Evolutionary conservation across 75 land plant species (phyloP), one percentile per base, ranked within the genome.

Genomic region (Adiantum capillusveneris): DNA sequence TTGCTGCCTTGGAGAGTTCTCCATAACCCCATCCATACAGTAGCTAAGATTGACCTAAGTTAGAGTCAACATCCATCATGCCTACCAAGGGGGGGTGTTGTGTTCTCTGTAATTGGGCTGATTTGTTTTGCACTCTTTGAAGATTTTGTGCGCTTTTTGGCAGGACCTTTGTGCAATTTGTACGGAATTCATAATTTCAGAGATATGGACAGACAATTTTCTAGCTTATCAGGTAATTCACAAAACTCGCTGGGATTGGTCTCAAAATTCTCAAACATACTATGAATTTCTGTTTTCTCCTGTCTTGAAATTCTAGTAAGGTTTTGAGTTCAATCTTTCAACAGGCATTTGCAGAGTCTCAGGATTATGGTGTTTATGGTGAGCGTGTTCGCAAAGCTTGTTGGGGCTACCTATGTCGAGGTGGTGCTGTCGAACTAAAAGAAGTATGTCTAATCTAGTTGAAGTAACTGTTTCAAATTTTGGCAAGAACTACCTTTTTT

Each of bases 331-430:
- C 37, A 34, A 34, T 9, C 58, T 19, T 9, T 28, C 5, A 42
- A 60, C 56, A 90, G 96, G 76, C 87, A 0, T 93, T 93, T 76
- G 98, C 98, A 11, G 95, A 88, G 66, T 85, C 75, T 58, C 98
- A 93, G 50, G 98, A 93, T 67, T 93, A 93, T 78, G 98, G 98
- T 25, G 66, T 83, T 29, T 80, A 93, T 77, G 98, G 98, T 14
- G 95, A 93, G 44, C 84, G 95, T 44, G 95, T 93, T 25, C 74
- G 86, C 67, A 88, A 77, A 68, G 98, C 98, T 50, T 93, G 95
- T 71, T 88, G 98, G 98, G 98, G 98, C 1, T 93, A 88, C 54
- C 84, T 93, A 43, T 93, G 98, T 80, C 98, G 91, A 66, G 84
- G 95, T 70, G 98, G 81, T 58, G 63, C 90, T 31, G 65, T 78